phyloP scores from a whole-genome alignment of 176 grass and related monocot genomes.

The bread wheat (Triticum aestivum) region IWGSC_CS_RefSeq_v2.1 NC_057802.1:291229834-291230333 shows the following conservation, averaged over 20 bases:
- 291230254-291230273: slow-evolving; percentile 1
- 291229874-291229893: slow-evolving; percentile 82
- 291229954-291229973: slow-evolving; percentile 99
- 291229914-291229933: slow-evolving; percentile 94
- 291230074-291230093: background rate
- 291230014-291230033: slow-evolving; percentile 19
- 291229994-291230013: slow-evolving; percentile 44
- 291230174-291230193: background rate
- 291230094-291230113: background rate
- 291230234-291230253: background rate
- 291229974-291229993: slow-evolving; percentile 67
- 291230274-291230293: slow-evolving; percentile 19
- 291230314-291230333: slow-evolving; percentile 19
- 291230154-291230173: background rate
- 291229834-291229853: slow-evolving; percentile 73
- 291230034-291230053: slow-evolving; percentile 7
- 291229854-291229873: slow-evolving; percentile 72
- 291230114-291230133: background rate
- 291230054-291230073: slow-evolving; percentile 18
- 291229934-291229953: slow-evolving; percentile 98
- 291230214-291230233: background rate
- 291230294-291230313: slow-evolving; percentile 10
- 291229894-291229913: slow-evolving; percentile 87
- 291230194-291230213: background rate
- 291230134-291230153: background rate